Percentiles rank a stretch among this genome's conserved stretches.
Evolutionary conservation across 75 land plant genomes (phyloP).

Genomic region (Larix kaempferi): DNA sequence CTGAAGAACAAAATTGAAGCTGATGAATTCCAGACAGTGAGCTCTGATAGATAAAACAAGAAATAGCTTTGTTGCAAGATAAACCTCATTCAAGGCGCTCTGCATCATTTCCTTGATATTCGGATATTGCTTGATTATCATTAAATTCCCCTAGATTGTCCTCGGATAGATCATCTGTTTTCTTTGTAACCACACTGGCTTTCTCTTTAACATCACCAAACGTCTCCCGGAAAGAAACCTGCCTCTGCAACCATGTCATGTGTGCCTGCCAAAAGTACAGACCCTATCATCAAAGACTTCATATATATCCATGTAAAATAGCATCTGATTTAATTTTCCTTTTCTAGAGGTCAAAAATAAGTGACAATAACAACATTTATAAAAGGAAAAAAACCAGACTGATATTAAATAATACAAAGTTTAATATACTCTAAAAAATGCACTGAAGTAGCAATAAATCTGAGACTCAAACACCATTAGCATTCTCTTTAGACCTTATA

Average conservation of each 20-base stretch:
- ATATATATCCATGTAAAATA: not conserved
- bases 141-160: not conserved
- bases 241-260: constrained; percentile 82
- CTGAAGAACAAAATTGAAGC: not conserved
- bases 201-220: constrained; percentile 40
- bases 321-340: not conserved
- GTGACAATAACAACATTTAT: not conserved
- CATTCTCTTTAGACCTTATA: not conserved
- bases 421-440: not conserved
- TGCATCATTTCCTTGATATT: constrained; percentile 8
- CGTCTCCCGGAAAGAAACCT: constrained; percentile 77
- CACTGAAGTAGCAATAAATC: not conserved
- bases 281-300: not conserved
- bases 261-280: constrained; percentile 46
- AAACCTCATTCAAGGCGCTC: constrained; percentile 4
- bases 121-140: constrained; percentile 4
- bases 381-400: not conserved
- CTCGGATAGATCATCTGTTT: constrained; percentile 12
- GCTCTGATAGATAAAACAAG: not conserved
- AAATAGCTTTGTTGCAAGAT: not conserved
- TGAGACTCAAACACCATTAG: not conserved
- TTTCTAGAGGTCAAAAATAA: not conserved
- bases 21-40: not conserved
- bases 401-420: not conserved
- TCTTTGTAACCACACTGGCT: constrained; percentile 10